phyloP scores from a whole-genome alignment of 2,329 filamentous ascomycete species.

The Trichoderma sp. region DNA sequence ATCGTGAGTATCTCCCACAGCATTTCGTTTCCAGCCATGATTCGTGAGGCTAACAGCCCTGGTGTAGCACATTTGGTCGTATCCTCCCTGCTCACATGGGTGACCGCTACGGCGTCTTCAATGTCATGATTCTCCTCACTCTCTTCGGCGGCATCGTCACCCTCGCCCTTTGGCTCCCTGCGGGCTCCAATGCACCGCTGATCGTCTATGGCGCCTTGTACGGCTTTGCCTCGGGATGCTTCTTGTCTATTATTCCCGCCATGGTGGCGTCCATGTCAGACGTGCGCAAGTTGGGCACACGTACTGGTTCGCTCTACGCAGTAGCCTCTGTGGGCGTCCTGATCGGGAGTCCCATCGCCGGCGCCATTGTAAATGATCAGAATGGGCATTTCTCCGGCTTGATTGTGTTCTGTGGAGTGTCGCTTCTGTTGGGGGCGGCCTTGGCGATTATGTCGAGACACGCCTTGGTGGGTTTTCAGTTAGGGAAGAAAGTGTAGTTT shows the following conservation, averaged over 20 bases:
- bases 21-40: rapidly evolving
- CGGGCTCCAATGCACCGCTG: neutral
- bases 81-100: neutral
- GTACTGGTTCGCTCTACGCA: neutral
- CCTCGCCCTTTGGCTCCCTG: neutral
- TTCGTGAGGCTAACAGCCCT: neutral
- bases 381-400: neutral
- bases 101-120: neutral
- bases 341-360: neutral
- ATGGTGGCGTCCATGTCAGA: neutral
- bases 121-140: neutral
- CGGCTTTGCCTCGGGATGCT: neutral
- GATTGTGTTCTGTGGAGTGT: neutral
- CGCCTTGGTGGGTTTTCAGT: neutral
- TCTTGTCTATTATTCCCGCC: neutral
- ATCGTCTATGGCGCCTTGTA: neutral
- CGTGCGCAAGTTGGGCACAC: neutral
- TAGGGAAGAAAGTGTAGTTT: neutral
- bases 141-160: neutral
- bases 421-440: neutral
- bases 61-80: neutral
- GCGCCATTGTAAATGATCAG: neutral
- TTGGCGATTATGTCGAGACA: neutral
- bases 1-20: neutral
- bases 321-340: neutral